These are phyloP conservation scores for Jimgerdemannia lactiflua DNA, from an alignment of 192 early-diverging fungal species.

Conservation along the genomic window DNA sequence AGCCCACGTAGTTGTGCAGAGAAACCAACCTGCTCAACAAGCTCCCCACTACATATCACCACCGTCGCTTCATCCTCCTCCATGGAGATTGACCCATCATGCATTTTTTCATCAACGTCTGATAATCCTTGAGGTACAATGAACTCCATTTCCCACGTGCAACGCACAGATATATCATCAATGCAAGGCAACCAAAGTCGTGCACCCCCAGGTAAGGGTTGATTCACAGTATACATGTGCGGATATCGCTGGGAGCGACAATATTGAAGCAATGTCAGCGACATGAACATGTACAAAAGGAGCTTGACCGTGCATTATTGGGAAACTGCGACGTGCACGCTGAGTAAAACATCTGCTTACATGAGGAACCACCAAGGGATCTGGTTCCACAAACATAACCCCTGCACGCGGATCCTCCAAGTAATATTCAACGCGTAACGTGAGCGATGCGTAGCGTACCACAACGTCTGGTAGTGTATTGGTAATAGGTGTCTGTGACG, in stretches of 20 bases:
- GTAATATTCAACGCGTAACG: constrained; percentile 48
- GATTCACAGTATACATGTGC: constrained; percentile 66
- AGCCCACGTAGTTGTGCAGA: neutral
- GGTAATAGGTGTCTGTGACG: constrained; percentile 30
- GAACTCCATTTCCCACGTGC: constrained; percentile 81
- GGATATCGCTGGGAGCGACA: constrained; percentile 29
- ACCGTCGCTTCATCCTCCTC: constrained; percentile 37
- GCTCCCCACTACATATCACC: constrained; percentile 68
- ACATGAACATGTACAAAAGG: too few species aligned
- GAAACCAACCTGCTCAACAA: constrained; percentile 47
- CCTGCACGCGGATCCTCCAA: constrained; percentile 47
- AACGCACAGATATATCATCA: constrained; percentile 59
- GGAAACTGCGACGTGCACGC: neutral
- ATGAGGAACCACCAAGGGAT: constrained; percentile 51
- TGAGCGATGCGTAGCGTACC: constrained; percentile 37
- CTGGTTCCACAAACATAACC: constrained; percentile 56
- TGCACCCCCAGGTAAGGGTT: constrained; percentile 60
- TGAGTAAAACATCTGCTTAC: constrained; percentile 21
- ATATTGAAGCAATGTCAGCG: too few species aligned
- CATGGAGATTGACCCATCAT: constrained; percentile 28
- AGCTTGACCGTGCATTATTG: neutral
- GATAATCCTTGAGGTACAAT: constrained; percentile 49
- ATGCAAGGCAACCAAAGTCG: constrained; percentile 81
- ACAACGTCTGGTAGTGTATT: neutral
- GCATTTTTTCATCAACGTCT: constrained; percentile 22